These are phyloP conservation scores for Trichophyton mentagrophytes DNA, from an alignment of 2,329 filamentous ascomycete genomes.

Conservation along the genomic window DNA sequence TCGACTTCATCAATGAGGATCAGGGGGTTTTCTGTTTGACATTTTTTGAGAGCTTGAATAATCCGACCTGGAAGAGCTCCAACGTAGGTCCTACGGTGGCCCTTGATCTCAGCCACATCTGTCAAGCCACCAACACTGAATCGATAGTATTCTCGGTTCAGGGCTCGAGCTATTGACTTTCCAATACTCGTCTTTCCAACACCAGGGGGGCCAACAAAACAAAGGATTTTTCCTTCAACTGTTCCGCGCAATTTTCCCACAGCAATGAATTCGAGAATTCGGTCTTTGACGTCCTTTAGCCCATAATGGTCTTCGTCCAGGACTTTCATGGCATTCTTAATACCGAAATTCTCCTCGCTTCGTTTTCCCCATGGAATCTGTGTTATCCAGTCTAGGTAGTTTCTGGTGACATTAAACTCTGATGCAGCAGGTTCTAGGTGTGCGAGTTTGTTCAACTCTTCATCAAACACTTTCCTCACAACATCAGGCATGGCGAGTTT, in stretches of 20 bases:
- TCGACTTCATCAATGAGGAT: constrained; percentile 96
- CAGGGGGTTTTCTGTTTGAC: constrained; percentile 93
- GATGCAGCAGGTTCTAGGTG: constrained; percentile 91
- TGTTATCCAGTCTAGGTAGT: constrained; percentile 97
- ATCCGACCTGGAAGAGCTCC: constrained; percentile 90
- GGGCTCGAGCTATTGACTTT: constrained; percentile 87
- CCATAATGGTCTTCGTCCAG: constrained; percentile 95
- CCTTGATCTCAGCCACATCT: constrained; percentile 98
- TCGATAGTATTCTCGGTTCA: constrained; percentile 94
- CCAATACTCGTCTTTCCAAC: constrained; percentile 98
- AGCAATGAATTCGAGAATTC: constrained; percentile 94
- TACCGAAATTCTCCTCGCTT: constrained; percentile 92
- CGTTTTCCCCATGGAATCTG: constrained; percentile 96
- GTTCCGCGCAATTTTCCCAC: constrained; percentile 94
- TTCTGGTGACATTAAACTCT: constrained; percentile 96
- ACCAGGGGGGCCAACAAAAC: constrained; percentile 91
- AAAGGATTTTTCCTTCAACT: constrained; percentile 95
- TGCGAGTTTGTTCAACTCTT: constrained; percentile 92
- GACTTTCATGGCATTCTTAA: constrained; percentile 77
- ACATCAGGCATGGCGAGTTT: constrained; percentile 95
- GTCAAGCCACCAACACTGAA: constrained; percentile 96
- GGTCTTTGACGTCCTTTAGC: constrained; percentile 94
- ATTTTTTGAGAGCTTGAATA: constrained; percentile 97
- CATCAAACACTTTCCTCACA: constrained; percentile 94
- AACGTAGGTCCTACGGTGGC: constrained; percentile 89